These are phyloP conservation scores for Echinosophora koreensis DNA, from an alignment of 306 rosid species.

Conservation along the genomic window DNA sequence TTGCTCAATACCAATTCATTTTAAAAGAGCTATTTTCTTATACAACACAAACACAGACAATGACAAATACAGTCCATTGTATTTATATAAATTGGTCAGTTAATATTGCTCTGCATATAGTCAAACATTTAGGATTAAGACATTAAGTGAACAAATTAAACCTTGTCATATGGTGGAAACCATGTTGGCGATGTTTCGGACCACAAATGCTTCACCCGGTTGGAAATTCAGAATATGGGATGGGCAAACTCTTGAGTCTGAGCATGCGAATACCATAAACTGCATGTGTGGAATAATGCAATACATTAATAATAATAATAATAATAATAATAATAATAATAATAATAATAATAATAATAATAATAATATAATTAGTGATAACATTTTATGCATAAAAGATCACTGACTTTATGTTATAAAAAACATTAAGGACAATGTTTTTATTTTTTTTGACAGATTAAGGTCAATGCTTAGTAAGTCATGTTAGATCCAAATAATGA, in stretches of 20 bases:
- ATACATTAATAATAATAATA: too few species aligned
- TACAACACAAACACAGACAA: background rate
- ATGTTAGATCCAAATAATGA: background rate
- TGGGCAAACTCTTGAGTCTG: slow-evolving; percentile 97
- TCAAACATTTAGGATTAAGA: background rate
- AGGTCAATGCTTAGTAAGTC: slow-evolving; percentile 12
- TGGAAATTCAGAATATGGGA: slow-evolving; percentile 90
- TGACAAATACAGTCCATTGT: background rate
- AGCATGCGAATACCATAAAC: slow-evolving; percentile 98
- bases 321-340: background rate
- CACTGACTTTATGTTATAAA: too few species aligned
- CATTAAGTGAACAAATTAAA: slow-evolving; percentile 27
- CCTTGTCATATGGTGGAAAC: slow-evolving; percentile 93
- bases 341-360: background rate
- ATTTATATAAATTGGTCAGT: background rate
- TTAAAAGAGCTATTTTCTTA: too few species aligned
- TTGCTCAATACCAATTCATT: too few species aligned
- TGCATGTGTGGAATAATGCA: slow-evolving; percentile 45
- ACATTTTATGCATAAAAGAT: background rate
- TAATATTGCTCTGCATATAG: background rate
- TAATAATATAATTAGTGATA: slow-evolving; percentile 16
- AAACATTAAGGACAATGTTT: too few species aligned
- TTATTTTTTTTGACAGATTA: too few species aligned
- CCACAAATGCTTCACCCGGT: slow-evolving; percentile 95
- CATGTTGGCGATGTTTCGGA: slow-evolving; percentile 98